These are phyloP conservation scores for Epichloe glyceriae DNA, from an alignment of 2,329 filamentous ascomycete genomes.

Conservation along the genomic window DNA sequence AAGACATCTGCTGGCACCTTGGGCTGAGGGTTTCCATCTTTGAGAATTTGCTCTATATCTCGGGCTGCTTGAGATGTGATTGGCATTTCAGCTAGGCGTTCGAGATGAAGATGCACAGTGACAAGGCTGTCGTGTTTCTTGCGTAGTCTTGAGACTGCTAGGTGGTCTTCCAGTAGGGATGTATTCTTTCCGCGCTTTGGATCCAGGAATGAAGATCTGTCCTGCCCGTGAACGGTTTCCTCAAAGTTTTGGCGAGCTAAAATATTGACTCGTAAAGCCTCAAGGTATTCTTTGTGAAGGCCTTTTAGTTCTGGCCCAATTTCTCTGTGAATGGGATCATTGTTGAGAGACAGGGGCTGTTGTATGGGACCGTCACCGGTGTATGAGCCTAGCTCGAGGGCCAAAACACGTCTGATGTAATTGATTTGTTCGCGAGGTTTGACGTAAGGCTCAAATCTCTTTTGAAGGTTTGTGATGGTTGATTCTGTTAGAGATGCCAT, in stretches of 20 bases:
- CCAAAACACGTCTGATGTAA: slow-evolving; percentile 41
- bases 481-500: slow-evolving; percentile 22
- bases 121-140: slow-evolving; percentile 38
- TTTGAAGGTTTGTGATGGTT: slow-evolving; percentile 23
- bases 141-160: slow-evolving; percentile 37
- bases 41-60: slow-evolving; percentile 35
- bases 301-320: slow-evolving; percentile 29
- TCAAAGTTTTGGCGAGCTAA: slow-evolving; percentile 37
- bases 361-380: slow-evolving; percentile 28
- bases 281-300: slow-evolving; percentile 40
- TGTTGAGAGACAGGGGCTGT: slow-evolving; percentile 36
- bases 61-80: slow-evolving; percentile 37
- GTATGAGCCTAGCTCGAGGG: slow-evolving; percentile 38
- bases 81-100: slow-evolving; percentile 37
- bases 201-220: neutral
- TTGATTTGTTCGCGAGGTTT: slow-evolving; percentile 44
- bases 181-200: slow-evolving; percentile 8
- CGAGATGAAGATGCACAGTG: slow-evolving; percentile 37
- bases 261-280: slow-evolving; percentile 38
- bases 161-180: slow-evolving; percentile 33
- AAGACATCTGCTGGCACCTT: slow-evolving; percentile 39
- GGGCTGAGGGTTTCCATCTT: slow-evolving; percentile 30
- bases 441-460: slow-evolving; percentile 37
- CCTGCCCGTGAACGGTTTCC: slow-evolving; percentile 16
- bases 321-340: slow-evolving; percentile 23